These are phyloP conservation scores for Naganishia sp. DNA, from an alignment of 1,284 basidiomycete species.

Conservation along the genomic window DNA sequence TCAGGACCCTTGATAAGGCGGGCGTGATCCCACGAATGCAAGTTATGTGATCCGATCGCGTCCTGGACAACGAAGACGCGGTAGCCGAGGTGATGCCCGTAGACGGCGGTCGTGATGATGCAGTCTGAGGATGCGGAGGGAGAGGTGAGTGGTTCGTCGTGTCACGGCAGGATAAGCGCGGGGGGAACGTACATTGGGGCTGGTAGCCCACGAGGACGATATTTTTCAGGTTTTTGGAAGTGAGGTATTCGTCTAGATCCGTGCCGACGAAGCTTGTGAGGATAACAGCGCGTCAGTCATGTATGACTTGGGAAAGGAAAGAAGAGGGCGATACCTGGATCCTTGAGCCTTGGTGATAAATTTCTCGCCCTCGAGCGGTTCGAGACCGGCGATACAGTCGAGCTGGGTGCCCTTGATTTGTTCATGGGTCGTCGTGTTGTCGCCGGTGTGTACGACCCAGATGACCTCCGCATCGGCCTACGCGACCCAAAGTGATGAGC, in stretches of 20 bases:
- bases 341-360: conserved; percentile 23
- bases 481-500: background rate
- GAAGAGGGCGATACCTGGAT: conserved; percentile 3
- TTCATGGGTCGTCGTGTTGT: conserved; percentile 2
- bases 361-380: conserved; percentile 6
- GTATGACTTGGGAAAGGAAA: background rate
- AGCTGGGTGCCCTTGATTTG: conserved; percentile 9
- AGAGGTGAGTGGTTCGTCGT: background rate
- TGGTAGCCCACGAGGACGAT: conserved; percentile 24
- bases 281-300: background rate
- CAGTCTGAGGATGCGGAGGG: background rate
- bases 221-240: conserved; percentile 10
- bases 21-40: conserved; percentile 21
- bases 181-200: conserved; percentile 18
- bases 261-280: conserved; percentile 10
- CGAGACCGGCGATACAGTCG: conserved; percentile 14
- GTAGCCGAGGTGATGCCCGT: conserved; percentile 26
- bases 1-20: conserved; percentile 10
- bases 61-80: conserved; percentile 22
- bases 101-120: conserved; percentile 27
- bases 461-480: conserved; percentile 7
- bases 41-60: conserved; percentile 23
- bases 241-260: conserved; percentile 24
- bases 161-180: background rate
- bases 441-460: conserved; percentile 14